Percentiles rank a stretch among this genome's conserved stretches.
phyloP scores from a whole-genome alignment of 1,284 basidiomycete species.

The Rhodotorula sp. region DNA sequence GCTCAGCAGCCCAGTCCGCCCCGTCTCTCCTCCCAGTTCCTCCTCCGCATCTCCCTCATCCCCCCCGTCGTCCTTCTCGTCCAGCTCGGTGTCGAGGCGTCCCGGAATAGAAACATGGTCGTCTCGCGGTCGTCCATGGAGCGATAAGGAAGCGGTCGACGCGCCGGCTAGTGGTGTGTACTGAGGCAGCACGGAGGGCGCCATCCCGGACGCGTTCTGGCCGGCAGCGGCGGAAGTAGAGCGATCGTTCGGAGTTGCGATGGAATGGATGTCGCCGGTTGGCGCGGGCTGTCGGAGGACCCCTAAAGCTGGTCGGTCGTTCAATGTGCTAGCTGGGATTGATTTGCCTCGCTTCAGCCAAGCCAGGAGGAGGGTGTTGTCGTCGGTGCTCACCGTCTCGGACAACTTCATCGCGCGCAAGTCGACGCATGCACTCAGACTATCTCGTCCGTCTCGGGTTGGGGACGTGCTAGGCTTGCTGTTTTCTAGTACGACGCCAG shows the following conservation, averaged over 20 bases:
- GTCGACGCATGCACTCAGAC: too few species aligned
- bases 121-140: not conserved
- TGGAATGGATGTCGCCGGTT: not conserved
- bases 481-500: not conserved
- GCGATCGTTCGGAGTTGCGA: too few species aligned
- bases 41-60: conserved; percentile 9
- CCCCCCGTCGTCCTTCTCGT: not conserved
- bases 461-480: not conserved
- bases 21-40: not conserved
- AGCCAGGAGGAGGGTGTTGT: not conserved
- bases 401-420: too few species aligned
- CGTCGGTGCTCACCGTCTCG: too few species aligned
- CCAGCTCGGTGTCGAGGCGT: not conserved
- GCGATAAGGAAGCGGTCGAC: not conserved
- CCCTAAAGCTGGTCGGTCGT: too few species aligned
- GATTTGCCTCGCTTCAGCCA: not conserved
- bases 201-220: not conserved
- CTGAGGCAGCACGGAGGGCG: not conserved
- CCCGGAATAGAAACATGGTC: not conserved
- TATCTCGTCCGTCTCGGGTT: too few species aligned
- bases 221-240: too few species aligned
- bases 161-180: not conserved
- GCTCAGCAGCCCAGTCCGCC: conserved; percentile 6
- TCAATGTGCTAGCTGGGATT: too few species aligned
- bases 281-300: too few species aligned